phyloP scores from a whole-genome alignment of 2,329 filamentous ascomycete species.

The Colletotrichum sp. region DNA sequence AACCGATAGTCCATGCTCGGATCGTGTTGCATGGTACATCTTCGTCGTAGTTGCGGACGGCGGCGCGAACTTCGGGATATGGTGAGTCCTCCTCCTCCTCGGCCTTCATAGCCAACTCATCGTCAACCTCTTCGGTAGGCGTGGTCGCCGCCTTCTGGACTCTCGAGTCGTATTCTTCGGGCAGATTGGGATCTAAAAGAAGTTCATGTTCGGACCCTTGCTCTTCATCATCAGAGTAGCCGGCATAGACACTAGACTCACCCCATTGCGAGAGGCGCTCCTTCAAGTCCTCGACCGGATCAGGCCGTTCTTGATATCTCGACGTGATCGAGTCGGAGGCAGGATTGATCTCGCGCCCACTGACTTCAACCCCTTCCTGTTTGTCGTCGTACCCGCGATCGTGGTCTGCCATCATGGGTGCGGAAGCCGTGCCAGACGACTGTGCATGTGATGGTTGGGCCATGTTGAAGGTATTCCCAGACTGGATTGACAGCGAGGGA shows the following conservation, averaged over 20 bases:
- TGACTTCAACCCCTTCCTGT: constrained; percentile 32
- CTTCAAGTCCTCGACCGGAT: constrained; percentile 37
- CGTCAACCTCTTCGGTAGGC: constrained; percentile 30
- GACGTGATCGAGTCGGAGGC: constrained; percentile 21
- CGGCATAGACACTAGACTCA: constrained; percentile 40
- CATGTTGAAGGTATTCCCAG: constrained; percentile 32
- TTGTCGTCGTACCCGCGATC: constrained; percentile 30
- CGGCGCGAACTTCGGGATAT: constrained; percentile 70
- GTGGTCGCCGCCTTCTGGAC: constrained; percentile 14
- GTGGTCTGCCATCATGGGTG: constrained; percentile 27
- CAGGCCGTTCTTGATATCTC: constrained; percentile 16
- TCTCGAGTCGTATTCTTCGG: constrained; percentile 47
- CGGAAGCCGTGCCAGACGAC: constrained; percentile 35
- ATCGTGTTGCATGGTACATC: constrained; percentile 70
- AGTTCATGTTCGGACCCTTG: constrained; percentile 59
- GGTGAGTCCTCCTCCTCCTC: constrained; percentile 63
- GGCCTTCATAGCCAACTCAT: constrained; percentile 36
- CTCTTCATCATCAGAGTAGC: constrained; percentile 48
- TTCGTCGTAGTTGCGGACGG: constrained; percentile 69
- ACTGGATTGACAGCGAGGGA: constrained; percentile 7
- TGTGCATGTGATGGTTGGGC: constrained; percentile 30
- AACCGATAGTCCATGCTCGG: constrained; percentile 68
- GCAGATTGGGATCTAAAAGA: constrained; percentile 59
- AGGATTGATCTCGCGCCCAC: constrained; percentile 31
- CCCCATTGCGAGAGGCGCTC: constrained; percentile 45